phyloP scores from a whole-genome alignment of 192 early-diverging fungal genomes.

The Gaertneriomyces semiglobifer region DNA sequence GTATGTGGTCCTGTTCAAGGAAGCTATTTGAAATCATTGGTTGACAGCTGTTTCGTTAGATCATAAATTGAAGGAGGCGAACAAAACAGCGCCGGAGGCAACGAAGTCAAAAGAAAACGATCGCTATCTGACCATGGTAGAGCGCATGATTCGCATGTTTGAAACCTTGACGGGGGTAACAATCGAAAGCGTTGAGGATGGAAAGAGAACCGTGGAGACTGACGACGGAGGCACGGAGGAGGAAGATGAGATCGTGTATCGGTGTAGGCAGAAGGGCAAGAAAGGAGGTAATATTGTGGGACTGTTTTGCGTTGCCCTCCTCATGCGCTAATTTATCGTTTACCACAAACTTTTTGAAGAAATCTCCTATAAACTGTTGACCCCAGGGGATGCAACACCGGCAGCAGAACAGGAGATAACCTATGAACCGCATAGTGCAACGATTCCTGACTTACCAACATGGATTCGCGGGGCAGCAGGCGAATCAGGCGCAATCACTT shows the following conservation, averaged over 20 bases:
- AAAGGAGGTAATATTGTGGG: slow-evolving; percentile 25
- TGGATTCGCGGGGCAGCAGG: slow-evolving; percentile 6
- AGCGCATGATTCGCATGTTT: slow-evolving; percentile 41
- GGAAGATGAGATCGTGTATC: slow-evolving; percentile 23
- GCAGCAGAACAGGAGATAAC: background rate
- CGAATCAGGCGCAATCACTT: slow-evolving; percentile 24
- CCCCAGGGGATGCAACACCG: slow-evolving; percentile 16
- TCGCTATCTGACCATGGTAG: slow-evolving; percentile 31
- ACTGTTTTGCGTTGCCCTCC: background rate
- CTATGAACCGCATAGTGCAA: slow-evolving; percentile 1
- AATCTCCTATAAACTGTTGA: slow-evolving; percentile 28
- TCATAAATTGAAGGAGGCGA: too few relatives aligned
- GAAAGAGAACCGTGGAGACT: slow-evolving; percentile 6
- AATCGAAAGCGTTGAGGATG: slow-evolving; percentile 38
- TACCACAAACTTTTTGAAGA: slow-evolving; percentile 4
- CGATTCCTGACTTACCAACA: slow-evolving; percentile 8
- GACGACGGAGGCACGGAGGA: slow-evolving; percentile 10
- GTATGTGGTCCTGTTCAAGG: too few relatives aligned
- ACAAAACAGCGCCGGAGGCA: too few relatives aligned
- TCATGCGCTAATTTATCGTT: slow-evolving; percentile 1
- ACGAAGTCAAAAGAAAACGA: slow-evolving; percentile 14
- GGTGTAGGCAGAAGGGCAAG: slow-evolving; percentile 28
- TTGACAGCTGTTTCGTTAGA: too few relatives aligned
- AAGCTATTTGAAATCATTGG: too few relatives aligned
- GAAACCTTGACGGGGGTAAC: slow-evolving; percentile 37